phyloP scores from a whole-genome alignment of 495 filamentous ascomycete genomes.

The Talaromyces wortmannii region DNA sequence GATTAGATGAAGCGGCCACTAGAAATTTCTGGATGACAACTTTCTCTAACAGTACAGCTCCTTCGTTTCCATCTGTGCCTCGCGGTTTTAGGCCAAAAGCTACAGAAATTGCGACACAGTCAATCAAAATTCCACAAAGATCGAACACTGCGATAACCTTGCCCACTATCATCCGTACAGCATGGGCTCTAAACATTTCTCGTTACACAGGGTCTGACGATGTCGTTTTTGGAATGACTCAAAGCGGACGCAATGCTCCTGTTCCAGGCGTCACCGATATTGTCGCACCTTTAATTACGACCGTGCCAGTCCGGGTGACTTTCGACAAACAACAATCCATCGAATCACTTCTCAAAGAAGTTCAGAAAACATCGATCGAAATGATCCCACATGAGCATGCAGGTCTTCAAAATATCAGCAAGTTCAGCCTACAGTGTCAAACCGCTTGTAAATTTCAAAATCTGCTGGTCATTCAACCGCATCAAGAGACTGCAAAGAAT shows the following conservation, averaged over 20 bases:
- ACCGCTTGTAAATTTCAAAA: conserved; percentile 46
- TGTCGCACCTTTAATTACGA: conserved; percentile 40
- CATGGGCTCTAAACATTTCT: conserved; percentile 25
- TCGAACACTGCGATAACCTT: conserved; percentile 4
- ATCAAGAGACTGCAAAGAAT: conserved; percentile 15
- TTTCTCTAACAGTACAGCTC: conserved; percentile 29
- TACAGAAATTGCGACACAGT: neutral
- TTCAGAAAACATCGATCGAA: conserved; percentile 23
- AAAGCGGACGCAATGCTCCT: conserved; percentile 13
- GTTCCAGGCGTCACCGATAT: conserved; percentile 8
- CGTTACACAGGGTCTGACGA: conserved; percentile 15
- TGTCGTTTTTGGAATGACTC: conserved; percentile 28
- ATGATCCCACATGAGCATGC: conserved; percentile 30
- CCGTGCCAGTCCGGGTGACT: conserved; percentile 45
- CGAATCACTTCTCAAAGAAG: conserved; percentile 10
- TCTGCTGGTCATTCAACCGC: conserved; percentile 40
- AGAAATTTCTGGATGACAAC: conserved; percentile 22
- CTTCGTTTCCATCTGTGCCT: conserved; percentile 43
- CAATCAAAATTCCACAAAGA: conserved; percentile 7
- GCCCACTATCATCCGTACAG: conserved; percentile 14
- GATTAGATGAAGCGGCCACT: conserved; percentile 9
- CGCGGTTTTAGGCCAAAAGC: conserved; percentile 2
- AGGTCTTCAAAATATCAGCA: conserved; percentile 39
- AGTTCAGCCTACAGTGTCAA: conserved; percentile 37
- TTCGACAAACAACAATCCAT: conserved; percentile 6